These are phyloP conservation scores for Coelastrella sp. DNA, from an alignment of 139 green algal species.

Conservation along the genomic window DNA sequence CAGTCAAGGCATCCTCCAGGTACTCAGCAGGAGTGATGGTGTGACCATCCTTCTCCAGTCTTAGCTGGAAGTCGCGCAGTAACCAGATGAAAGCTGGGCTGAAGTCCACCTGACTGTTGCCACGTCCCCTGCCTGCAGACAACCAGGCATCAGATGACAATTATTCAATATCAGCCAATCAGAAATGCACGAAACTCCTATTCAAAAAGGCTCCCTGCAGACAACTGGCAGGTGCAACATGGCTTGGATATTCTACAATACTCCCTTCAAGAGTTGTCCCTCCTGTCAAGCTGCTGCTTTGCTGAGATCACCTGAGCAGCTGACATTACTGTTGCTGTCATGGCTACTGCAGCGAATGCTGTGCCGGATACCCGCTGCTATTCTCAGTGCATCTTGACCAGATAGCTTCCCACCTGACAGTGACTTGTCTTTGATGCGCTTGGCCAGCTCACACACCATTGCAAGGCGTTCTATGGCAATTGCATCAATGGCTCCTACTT, in stretches of 20 bases:
- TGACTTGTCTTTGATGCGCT: slow-evolving; percentile 74
- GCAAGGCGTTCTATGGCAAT: slow-evolving; percentile 92
- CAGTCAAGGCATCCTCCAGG: slow-evolving; percentile 87
- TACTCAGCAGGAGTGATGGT: slow-evolving; percentile 82
- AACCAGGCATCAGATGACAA: too few relatives aligned
- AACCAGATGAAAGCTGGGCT: slow-evolving; percentile 94
- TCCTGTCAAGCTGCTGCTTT: neutral
- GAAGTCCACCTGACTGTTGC: slow-evolving; percentile 75
- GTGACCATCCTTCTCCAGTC: slow-evolving; percentile 63
- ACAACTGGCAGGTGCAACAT: neutral
- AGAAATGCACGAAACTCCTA: too few relatives aligned
- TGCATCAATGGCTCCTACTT: slow-evolving; percentile 92
- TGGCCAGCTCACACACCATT: slow-evolving; percentile 95
- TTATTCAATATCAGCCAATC: too few relatives aligned
- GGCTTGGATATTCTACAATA: too few relatives aligned
- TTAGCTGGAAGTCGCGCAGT: slow-evolving; percentile 94
- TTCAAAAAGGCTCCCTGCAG: too few relatives aligned
- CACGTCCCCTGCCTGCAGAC: neutral
- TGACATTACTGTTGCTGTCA: neutral
- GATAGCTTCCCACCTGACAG: neutral
- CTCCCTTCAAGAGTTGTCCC: too few relatives aligned
- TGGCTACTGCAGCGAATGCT: neutral
- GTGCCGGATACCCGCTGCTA: too few relatives aligned
- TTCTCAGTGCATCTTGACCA: neutral
- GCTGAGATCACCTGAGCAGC: too few relatives aligned